A percentile compares a stretch with the other conserved stretches of the same genome.
Conservation (phyloP, 208 protist genomes). For the Acanthamoeba lugdunensis region DNA sequence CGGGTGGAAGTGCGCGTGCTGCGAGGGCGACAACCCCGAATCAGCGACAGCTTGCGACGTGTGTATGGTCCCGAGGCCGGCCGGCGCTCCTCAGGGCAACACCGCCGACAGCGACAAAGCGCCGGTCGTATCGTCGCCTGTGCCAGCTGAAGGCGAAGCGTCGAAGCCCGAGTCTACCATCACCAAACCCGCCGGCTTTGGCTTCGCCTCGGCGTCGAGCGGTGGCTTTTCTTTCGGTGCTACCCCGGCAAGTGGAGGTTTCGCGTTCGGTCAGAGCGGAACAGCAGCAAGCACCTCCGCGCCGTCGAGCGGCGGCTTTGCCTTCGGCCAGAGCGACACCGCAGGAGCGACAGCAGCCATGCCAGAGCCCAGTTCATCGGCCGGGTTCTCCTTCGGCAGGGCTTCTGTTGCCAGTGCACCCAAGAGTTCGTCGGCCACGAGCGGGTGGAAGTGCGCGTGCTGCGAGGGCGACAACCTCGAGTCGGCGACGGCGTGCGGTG, state of each 20-base stretch:
- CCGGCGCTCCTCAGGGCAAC: background rate
- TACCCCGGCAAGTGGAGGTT: background rate
- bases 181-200: background rate
- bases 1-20: slow-evolving; percentile 36
- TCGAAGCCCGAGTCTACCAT: too few relatives aligned
- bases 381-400: background rate
- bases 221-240: background rate
- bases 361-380: background rate
- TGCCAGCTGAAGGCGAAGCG: too few relatives aligned
- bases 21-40: background rate
- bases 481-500: background rate
- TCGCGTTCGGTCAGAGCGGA: background rate
- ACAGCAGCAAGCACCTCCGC: background rate
- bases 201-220: background rate
- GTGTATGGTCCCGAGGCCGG: background rate
- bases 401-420: background rate
- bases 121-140: background rate
- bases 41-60: background rate
- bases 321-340: background rate
- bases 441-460: slow-evolving; percentile 32
- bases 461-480: background rate
- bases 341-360: background rate
- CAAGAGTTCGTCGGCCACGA: background rate
- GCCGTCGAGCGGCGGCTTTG: background rate
- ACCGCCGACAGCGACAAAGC: background rate